Percentiles rank a stretch among this genome's conserved stretches.
Evolutionary conservation across 225 moss, liverwort and hornwort genomes (phyloP).

Genomic region (Thuidium tamariscinum): DNA sequence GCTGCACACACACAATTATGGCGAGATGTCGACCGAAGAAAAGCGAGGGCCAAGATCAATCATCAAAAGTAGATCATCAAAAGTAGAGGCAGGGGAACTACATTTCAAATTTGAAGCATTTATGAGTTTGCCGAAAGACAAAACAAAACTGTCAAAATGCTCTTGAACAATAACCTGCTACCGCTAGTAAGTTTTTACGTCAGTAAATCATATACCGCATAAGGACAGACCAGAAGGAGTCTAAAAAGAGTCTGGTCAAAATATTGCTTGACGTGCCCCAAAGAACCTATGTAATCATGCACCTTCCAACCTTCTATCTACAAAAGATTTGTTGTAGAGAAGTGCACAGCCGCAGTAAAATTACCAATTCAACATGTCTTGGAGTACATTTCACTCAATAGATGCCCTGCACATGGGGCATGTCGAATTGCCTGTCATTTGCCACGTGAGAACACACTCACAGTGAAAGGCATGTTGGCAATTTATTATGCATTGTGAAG

Average conservation of each 20-base stretch:
- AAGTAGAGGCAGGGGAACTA: neutral
- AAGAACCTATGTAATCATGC: neutral
- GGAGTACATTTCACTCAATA: neutral
- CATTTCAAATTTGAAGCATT: neutral
- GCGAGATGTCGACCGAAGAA: neutral
- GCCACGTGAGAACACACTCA: neutral
- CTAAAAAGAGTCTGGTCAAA: neutral
- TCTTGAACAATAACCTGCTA: neutral
- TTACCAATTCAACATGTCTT: neutral
- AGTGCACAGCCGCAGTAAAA: neutral
- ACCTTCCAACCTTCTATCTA: neutral
- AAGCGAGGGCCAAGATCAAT: neutral
- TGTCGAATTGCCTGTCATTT: neutral
- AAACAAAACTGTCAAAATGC: neutral
- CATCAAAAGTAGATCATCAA: neutral
- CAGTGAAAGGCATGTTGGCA: neutral
- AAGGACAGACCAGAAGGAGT: too few relatives aligned
- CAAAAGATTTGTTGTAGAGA: neutral
- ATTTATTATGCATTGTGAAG: neutral
- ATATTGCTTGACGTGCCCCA: neutral
- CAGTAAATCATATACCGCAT: neutral
- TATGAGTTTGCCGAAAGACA: neutral
- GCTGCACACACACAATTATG: neutral
- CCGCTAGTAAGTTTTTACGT: neutral
- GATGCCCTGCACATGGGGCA: neutral